These are phyloP conservation scores for Daldinia sp. DNA, from an alignment of 2,329 filamentous ascomycete genomes.

Conservation along the genomic window DNA sequence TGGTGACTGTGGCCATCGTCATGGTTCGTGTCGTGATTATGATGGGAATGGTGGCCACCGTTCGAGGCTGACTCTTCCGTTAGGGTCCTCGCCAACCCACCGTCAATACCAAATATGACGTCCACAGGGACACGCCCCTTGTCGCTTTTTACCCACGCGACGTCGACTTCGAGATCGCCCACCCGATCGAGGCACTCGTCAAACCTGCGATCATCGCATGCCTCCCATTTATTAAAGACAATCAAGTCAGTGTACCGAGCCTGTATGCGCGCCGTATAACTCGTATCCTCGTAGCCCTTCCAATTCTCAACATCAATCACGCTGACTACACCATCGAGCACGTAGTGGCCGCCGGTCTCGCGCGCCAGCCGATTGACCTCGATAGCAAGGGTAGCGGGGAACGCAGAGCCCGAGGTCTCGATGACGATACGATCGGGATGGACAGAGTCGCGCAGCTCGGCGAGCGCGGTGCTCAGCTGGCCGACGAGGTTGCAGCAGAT, in stretches of 20 bases:
- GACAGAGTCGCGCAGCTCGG: constrained; percentile 72
- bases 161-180: constrained; percentile 83
- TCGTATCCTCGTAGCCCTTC: constrained; percentile 91
- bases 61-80: constrained; percentile 55
- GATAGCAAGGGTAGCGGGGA: constrained; percentile 89
- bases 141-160: constrained; percentile 86
- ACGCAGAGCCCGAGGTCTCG: constrained; percentile 90
- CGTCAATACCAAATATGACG: constrained; percentile 88
- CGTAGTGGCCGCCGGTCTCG: constrained; percentile 75
- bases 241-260: constrained; percentile 88
- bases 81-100: constrained; percentile 74
- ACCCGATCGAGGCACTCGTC: constrained; percentile 83
- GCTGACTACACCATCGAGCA: constrained; percentile 87
- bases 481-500: constrained; percentile 99
- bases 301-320: constrained; percentile 97
- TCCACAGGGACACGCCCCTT: constrained; percentile 82
- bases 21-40: constrained; percentile 55
- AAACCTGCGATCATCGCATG: constrained; percentile 76
- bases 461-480: constrained; percentile 83
- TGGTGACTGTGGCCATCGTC: constrained; percentile 70
- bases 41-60: constrained; percentile 50
- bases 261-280: constrained; percentile 87
- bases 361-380: constrained; percentile 84
- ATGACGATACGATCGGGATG: constrained; percentile 88
- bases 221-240: constrained; percentile 94